phyloP scores from a whole-genome alignment of 257 asterid species.

The Solanum boliviense region DNA sequence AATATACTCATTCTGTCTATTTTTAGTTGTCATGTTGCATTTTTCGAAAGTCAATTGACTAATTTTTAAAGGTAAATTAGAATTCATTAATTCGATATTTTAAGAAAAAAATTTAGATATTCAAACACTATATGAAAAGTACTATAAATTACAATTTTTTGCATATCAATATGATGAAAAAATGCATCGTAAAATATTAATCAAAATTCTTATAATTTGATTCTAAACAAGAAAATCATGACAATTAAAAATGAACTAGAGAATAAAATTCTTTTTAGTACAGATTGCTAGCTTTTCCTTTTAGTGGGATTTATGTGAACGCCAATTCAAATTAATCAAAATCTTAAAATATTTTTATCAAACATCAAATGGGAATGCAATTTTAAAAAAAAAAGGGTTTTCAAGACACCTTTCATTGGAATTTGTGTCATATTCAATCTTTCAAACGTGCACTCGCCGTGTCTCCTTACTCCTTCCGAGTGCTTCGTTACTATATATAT shows the following conservation, averaged over 20 bases:
- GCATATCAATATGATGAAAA: too few species aligned
- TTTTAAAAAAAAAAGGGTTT: background rate
- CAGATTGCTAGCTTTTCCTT: background rate
- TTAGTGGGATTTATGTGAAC: background rate
- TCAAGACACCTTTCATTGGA: background rate
- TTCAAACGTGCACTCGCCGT: background rate
- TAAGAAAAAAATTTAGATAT: too few species aligned
- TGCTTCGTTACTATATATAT: background rate
- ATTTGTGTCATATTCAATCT: background rate
- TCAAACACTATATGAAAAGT: background rate
- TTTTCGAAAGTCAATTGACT: too few species aligned
- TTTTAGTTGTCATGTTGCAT: too few species aligned
- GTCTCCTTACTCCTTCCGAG: background rate
- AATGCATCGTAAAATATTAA: too few species aligned
- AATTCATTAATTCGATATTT: too few species aligned
- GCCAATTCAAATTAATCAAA: background rate
- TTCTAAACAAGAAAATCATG: fast-evolving
- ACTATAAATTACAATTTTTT: too few species aligned
- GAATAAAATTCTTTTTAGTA: background rate
- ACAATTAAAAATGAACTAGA: too few species aligned
- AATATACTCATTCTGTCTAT: background rate
- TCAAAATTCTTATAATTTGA: too few species aligned
- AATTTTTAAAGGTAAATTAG: too few species aligned
- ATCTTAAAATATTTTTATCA: too few species aligned
- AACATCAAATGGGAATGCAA: background rate